A percentile compares a stretch with the other conserved stretches of the same genome.
Evolutionary conservation across 1,139 yeast genomes (phyloP).

Genomic region (Taphrina communis): DNA sequence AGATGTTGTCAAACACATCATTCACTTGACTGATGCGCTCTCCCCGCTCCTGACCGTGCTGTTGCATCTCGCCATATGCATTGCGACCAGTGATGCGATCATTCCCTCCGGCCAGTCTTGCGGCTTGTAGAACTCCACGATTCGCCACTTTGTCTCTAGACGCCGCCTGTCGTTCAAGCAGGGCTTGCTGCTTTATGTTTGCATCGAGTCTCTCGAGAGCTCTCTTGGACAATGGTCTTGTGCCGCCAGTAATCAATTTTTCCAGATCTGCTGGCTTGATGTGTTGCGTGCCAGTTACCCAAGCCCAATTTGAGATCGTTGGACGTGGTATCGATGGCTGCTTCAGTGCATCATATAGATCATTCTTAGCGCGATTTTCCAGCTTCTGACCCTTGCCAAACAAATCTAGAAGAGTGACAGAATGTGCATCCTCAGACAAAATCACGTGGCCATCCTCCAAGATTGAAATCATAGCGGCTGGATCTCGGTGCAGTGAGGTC

Average conservation of each 20-base stretch:
- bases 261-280: slow-evolving; percentile 64
- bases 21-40: slow-evolving; percentile 49
- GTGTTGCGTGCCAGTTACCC: slow-evolving; percentile 80
- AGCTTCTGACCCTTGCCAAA: slow-evolving; percentile 11
- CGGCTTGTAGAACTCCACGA: slow-evolving; percentile 47
- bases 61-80: slow-evolving; percentile 43
- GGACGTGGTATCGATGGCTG: slow-evolving; percentile 70
- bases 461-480: background rate
- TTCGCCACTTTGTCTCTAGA: slow-evolving; percentile 48
- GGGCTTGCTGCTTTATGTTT: slow-evolving; percentile 44
- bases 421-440: slow-evolving; percentile 3
- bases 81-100: slow-evolving; percentile 45
- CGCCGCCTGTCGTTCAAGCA: slow-evolving; percentile 44
- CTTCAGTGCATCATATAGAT: slow-evolving; percentile 55
- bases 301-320: slow-evolving; percentile 74
- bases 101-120: slow-evolving; percentile 47
- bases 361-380: slow-evolving; percentile 3
- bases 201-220: slow-evolving; percentile 48
- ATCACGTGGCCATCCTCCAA: slow-evolving; percentile 19
- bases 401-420: slow-evolving; percentile 9
- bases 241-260: slow-evolving; percentile 53
- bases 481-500: background rate
- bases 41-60: slow-evolving; percentile 45
- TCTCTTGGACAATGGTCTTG: slow-evolving; percentile 52
- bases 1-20: slow-evolving; percentile 50